A percentile compares a stretch with the other conserved stretches of the same genome.
These are phyloP conservation scores for Bolboschoenus planiculmis DNA, from an alignment of 176 grass and related monocot species.

Conservation along the genomic window DNA sequence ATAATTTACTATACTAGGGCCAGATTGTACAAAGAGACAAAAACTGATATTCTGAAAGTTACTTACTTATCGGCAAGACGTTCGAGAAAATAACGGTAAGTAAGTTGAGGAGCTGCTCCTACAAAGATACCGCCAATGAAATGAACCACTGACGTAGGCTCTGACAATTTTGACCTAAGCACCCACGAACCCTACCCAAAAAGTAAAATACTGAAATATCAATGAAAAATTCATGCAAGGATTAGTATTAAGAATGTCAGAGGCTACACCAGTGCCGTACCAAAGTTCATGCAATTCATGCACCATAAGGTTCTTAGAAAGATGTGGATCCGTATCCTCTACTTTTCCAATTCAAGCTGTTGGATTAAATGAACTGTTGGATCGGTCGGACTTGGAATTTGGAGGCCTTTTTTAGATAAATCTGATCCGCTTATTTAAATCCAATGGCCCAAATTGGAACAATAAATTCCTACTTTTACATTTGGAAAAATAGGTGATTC, in stretches of 20 bases:
- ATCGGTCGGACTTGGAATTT: too few relatives aligned
- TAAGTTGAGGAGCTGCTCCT: conserved; percentile 86
- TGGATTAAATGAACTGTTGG: too few relatives aligned
- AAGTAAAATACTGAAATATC: conserved; percentile 3
- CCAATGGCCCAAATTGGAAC: too few relatives aligned
- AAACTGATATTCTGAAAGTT: neutral
- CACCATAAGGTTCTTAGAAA: neutral
- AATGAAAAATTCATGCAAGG: neutral
- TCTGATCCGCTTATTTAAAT: too few relatives aligned
- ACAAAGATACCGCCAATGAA: conserved; percentile 94
- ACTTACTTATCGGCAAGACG: conserved; percentile 61
- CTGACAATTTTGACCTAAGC: conserved; percentile 46
- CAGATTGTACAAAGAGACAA: neutral
- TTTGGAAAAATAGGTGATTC: too few relatives aligned
- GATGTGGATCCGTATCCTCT: too few relatives aligned
- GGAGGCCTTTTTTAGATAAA: too few relatives aligned
- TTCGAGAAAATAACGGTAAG: conserved; percentile 88
- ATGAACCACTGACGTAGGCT: conserved; percentile 59
- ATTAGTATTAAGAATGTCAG: neutral
- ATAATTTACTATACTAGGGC: neutral
- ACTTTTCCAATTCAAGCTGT: too few relatives aligned
- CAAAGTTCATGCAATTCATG: neutral
- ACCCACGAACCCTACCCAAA: conserved; percentile 76
- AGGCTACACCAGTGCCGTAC: neutral
- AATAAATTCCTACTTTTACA: too few relatives aligned